Evolutionary conservation across 768 basidiomycete genomes (phyloP), one percentile per base, ranked within the genome.

Genomic region (Tulasnella sp.): DNA sequence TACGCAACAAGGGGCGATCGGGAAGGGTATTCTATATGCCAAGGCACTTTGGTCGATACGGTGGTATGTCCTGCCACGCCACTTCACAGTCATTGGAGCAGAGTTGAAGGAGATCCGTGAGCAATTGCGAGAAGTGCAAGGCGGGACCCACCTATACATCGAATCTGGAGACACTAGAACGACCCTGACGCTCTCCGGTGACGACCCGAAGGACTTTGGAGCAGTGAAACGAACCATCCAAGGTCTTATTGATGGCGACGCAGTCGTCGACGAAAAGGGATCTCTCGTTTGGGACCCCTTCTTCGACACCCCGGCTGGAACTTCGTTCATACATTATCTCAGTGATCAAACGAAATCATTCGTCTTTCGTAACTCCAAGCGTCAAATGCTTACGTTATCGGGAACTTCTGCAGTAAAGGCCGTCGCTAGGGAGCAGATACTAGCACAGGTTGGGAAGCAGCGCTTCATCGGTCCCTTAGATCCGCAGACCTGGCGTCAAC

Each of bases 211-310:
- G 53, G 70, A 77, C 5, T 67, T 90, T 1, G 78, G 78, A 0
- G 68, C 67, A 42, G 73, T 85, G 53, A 87, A 86, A 64, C 67
- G 71, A 2, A 74, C 81, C 62, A 74, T 87, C 21, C 84, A 86
- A 65, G 73, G 73, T n/a, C 71, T 83, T 10, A 65, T 84, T 0
- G 77, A 74, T 2, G 86, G 87, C 0, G 83, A 88, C 62, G 70
- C 76, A 2, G n/a, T 48, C 67, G 7, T 86, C 31, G 73, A 69
- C 25, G 64, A 76, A 17, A 74, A 80, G 46, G 79, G 76, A 27
- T 76, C 77, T 42, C 70, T 74, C 1, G 70, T 78, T 7, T 90
- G 86, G 86, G 82, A 88, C 60, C 71, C 74, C 2, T 87, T 79
- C 68, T 83, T 90, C 21, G 15, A n/a, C 61, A 65, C 66, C 21